Evolutionary conservation across 2,329 filamentous ascomycete species (phyloP).

Genomic region (Coniochaeta ligniaria): DNA sequence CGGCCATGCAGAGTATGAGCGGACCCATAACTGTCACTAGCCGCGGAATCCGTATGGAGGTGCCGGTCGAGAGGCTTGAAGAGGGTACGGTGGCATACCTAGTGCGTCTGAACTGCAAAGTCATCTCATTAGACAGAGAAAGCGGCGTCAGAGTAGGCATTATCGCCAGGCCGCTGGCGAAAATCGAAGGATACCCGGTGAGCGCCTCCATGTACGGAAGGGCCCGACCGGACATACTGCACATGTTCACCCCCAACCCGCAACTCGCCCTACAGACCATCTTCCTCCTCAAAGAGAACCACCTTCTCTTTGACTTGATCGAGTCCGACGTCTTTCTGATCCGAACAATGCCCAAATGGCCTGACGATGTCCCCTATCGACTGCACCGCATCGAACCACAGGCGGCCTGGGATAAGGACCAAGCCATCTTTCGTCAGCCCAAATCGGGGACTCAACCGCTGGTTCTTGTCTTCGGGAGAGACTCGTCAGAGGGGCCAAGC

Average conservation of each 20-base stretch:
- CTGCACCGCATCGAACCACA: not conserved
- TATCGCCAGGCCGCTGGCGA: conserved; percentile 1
- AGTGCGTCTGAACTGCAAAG: conserved; percentile 1
- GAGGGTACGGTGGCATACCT: no score
- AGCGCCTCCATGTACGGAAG: conserved; percentile 2
- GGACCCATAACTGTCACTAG: no score
- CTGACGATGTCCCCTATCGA: not conserved
- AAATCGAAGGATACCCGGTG: conserved; percentile 1
- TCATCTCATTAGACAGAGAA: conserved; percentile 1
- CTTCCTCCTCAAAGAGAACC: conserved; percentile 3
- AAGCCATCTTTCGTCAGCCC: not conserved
- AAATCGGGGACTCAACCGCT: not conserved
- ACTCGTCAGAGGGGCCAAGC: not conserved
- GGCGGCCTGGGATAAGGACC: conserved; percentile 1
- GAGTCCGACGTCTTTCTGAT: conserved; percentile 3
- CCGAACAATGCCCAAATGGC: conserved; percentile 2
- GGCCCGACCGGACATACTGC: not conserved
- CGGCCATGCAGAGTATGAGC: no score
- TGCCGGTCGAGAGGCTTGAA: no score
- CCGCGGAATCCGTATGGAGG: no score
- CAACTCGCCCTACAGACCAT: not conserved
- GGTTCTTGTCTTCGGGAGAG: conserved; percentile 1
- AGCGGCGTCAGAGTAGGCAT: conserved; percentile 1
- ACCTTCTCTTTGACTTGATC: not conserved
- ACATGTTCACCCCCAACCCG: not conserved